A percentile compares a stretch with the other conserved stretches of the same genome.
These are phyloP conservation scores for Diaporthe sp. DNA, from an alignment of 2,329 filamentous ascomycete species.

Conservation along the genomic window DNA sequence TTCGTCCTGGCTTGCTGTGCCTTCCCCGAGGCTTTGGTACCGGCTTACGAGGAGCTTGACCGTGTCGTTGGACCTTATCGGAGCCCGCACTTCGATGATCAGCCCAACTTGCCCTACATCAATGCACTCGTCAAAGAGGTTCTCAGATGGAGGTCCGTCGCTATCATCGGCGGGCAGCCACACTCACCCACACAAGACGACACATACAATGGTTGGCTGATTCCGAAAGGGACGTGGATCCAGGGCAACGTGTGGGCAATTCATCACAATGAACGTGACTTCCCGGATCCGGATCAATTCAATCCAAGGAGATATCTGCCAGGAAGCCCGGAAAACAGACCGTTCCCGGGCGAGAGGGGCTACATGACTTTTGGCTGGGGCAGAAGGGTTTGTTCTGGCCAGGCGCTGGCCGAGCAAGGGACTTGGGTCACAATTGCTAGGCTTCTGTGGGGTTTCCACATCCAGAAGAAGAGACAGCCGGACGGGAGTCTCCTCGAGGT, in stretches of 20 bases:
- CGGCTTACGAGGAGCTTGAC: slow-evolving; percentile 67
- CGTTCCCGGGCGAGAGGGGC: slow-evolving; percentile 62
- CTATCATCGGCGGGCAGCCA: slow-evolving; percentile 64
- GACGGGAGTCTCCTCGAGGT: slow-evolving; percentile 62
- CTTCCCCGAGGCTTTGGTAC: slow-evolving; percentile 60
- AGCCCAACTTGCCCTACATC: slow-evolving; percentile 64
- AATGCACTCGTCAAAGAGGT: slow-evolving; percentile 68
- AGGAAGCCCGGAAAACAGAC: slow-evolving; percentile 54
- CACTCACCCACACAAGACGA: slow-evolving; percentile 63
- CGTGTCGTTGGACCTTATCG: slow-evolving; percentile 61
- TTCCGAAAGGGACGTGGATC: slow-evolving; percentile 64
- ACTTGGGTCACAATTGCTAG: slow-evolving; percentile 71
- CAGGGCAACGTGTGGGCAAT: slow-evolving; percentile 67
- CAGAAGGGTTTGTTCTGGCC: slow-evolving; percentile 65
- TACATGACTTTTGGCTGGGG: slow-evolving; percentile 72
- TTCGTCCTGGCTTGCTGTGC: slow-evolving; percentile 65
- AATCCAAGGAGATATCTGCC: slow-evolving; percentile 57
- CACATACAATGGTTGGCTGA: slow-evolving; percentile 61
- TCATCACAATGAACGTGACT: slow-evolving; percentile 61
- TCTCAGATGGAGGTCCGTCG: slow-evolving; percentile 68
- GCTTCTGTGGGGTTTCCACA: slow-evolving; percentile 69
- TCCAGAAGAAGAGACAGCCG: slow-evolving; percentile 54
- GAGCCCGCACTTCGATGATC: slow-evolving; percentile 63
- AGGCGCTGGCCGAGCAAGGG: slow-evolving; percentile 70
- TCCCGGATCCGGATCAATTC: slow-evolving; percentile 61